phyloP scores from a whole-genome alignment of 108 stramenopile genomes.

The Skeletonema marinoi region DNA sequence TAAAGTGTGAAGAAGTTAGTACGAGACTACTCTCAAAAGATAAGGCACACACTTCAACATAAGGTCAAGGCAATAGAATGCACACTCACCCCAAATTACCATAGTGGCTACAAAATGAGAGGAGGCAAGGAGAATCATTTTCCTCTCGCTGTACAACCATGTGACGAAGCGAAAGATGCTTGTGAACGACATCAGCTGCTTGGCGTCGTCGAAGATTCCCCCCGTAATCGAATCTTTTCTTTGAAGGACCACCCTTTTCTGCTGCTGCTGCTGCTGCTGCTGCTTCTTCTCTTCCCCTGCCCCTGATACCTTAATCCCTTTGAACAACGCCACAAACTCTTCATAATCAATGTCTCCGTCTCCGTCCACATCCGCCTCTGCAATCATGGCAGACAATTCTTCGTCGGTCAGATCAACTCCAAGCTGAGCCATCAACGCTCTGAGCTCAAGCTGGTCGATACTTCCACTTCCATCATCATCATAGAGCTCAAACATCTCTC shows the following conservation, averaged over 20 bases:
- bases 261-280: not conserved
- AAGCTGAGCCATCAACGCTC: not conserved
- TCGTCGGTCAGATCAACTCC: not conserved
- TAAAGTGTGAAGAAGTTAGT: not conserved
- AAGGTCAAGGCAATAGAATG: not conserved
- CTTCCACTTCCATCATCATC: not conserved
- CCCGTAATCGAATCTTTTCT: not conserved
- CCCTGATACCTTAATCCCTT: not conserved
- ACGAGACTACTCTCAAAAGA: no score
- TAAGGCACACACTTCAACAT: no score
- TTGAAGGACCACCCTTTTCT: not conserved
- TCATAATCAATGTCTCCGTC: not conserved
- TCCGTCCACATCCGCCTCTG: not conserved
- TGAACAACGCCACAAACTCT: not conserved
- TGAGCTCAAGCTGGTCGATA: not conserved
- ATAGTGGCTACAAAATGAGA: slow-evolving; percentile 6
- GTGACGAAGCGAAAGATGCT: not conserved
- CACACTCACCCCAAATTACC: slow-evolving; percentile 3
- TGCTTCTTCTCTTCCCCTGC: not conserved
- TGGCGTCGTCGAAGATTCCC: not conserved
- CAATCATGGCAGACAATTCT: not conserved
- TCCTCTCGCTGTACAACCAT: not conserved
- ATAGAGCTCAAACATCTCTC: not conserved
- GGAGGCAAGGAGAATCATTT: not conserved
- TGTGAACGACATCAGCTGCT: not conserved